A percentile compares a stretch with the other conserved stretches of the same genome.
These are phyloP conservation scores for Cardamine occulta DNA, from an alignment of 345 rosid species.

Conservation along the genomic window DNA sequence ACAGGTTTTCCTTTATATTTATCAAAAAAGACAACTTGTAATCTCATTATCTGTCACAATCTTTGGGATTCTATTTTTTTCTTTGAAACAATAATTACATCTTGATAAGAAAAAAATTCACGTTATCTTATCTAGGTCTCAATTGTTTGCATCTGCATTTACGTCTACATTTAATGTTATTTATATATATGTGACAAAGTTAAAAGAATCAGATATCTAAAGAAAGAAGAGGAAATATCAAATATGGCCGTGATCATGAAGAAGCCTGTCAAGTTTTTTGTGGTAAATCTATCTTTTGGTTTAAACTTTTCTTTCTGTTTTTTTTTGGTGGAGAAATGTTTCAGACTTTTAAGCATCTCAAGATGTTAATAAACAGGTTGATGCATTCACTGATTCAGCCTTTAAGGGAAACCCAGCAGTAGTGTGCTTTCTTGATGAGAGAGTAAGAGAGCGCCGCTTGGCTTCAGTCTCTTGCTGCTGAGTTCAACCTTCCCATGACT, in stretches of 20 bases:
- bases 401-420: constrained; percentile 86
- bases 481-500: constrained; percentile 58
- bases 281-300: constrained; percentile 37
- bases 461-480: constrained; percentile 63
- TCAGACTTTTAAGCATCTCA: neutral
- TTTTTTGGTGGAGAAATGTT: too few species aligned
- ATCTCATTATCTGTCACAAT: too few species aligned
- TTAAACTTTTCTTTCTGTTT: too few species aligned
- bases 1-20: too few species aligned
- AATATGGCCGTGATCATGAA: constrained; percentile 13
- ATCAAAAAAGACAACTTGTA: too few species aligned
- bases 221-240: neutral
- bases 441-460: constrained; percentile 65
- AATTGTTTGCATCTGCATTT: too few species aligned
- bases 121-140: too few species aligned
- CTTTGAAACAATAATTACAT: too few species aligned
- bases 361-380: constrained; percentile 46
- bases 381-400: constrained; percentile 67
- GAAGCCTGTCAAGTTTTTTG: constrained; percentile 48
- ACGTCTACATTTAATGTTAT: too few species aligned
- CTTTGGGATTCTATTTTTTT: too few species aligned
- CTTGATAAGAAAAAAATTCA: too few species aligned
- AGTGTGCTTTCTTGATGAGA: constrained; percentile 71
- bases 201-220: neutral
- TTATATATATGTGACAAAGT: neutral